Percentiles rank a stretch among this genome's conserved stretches.
phyloP scores from a whole-genome alignment of 495 filamentous ascomycete species.

The Penicillium goetzii region DNA sequence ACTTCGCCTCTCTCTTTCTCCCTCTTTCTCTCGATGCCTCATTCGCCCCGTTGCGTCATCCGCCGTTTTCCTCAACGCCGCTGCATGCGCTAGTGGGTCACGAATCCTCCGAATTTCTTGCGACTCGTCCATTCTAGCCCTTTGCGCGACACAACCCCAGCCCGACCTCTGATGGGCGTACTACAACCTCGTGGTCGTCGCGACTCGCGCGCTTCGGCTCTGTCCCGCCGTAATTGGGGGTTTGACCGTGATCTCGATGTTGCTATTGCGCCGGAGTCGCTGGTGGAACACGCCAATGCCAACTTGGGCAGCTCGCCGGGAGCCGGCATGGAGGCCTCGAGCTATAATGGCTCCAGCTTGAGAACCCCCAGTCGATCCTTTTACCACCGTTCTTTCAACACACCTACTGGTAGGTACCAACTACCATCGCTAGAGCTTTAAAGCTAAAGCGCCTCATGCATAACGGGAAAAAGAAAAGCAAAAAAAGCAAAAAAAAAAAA shows the following conservation, averaged over 20 bases:
- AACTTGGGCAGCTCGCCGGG: constrained; percentile 39
- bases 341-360: constrained; percentile 49
- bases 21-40: constrained; percentile 1
- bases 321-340: constrained; percentile 41
- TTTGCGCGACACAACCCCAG: constrained; percentile 17
- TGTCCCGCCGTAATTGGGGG: constrained; percentile 31
- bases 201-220: constrained; percentile 39
- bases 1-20: not conserved
- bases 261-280: constrained; percentile 26
- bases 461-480: not conserved
- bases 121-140: constrained; percentile 2
- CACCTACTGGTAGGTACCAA: constrained; percentile 59
- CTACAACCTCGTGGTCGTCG: constrained; percentile 43
- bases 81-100: constrained; percentile 30
- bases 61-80: constrained; percentile 23
- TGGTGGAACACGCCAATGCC: constrained; percentile 42
- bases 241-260: constrained; percentile 29
- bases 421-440: constrained; percentile 6
- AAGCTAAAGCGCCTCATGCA: constrained; percentile 7
- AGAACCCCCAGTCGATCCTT: constrained; percentile 78
- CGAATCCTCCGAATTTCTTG: constrained; percentile 23
- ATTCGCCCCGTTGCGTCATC: constrained; percentile 29
- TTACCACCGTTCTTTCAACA: constrained; percentile 73
- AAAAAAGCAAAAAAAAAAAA: not conserved
- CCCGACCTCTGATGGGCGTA: constrained; percentile 37